Percentiles rank a stretch among this genome's conserved stretches.
These are phyloP conservation scores for Boletus pseudopeckii DNA, from an alignment of 768 basidiomycete genomes.

Conservation along the genomic window DNA sequence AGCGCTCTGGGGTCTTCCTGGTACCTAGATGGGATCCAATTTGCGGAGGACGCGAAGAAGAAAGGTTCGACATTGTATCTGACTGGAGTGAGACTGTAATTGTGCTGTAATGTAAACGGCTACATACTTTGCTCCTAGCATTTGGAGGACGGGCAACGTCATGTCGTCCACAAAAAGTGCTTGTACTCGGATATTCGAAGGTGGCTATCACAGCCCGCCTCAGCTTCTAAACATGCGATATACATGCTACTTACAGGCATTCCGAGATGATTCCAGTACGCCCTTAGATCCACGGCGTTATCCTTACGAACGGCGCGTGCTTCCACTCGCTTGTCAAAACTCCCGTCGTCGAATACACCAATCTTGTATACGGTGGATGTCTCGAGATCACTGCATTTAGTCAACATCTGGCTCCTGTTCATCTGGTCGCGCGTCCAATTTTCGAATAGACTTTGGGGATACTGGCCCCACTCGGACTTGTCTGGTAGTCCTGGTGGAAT, in stretches of 20 bases:
- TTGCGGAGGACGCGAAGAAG: slow-evolving; percentile 41
- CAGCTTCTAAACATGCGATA: not conserved
- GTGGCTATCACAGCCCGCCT: slow-evolving; percentile 18
- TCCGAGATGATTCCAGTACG: slow-evolving; percentile 30
- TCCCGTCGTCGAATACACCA: slow-evolving; percentile 14
- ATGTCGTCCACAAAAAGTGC: slow-evolving; percentile 40
- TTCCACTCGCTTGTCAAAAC: slow-evolving; percentile 14
- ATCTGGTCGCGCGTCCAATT: slow-evolving; percentile 53
- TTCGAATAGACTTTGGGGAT: slow-evolving; percentile 48
- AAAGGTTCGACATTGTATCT: slow-evolving; percentile 44
- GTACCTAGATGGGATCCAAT: slow-evolving; percentile 42
- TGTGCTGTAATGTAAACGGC: no score
- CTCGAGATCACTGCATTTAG: slow-evolving; percentile 12
- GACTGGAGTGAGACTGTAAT: not conserved
- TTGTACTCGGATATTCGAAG: slow-evolving; percentile 28
- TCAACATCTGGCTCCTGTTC: slow-evolving; percentile 33
- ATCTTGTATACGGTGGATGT: slow-evolving; percentile 20
- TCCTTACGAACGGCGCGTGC: slow-evolving; percentile 10
- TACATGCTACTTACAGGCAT: slow-evolving; percentile 20
- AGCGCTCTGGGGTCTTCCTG: slow-evolving; percentile 34
- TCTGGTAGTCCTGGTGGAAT: not conserved
- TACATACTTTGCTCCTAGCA: slow-evolving; percentile 38
- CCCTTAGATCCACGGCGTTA: slow-evolving; percentile 10
- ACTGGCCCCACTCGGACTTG: slow-evolving; percentile 32
- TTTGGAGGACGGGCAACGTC: slow-evolving; percentile 34